Base-by-base conservation (phyloP, 306 rosid species). In the Mimosa pudica region DNA sequence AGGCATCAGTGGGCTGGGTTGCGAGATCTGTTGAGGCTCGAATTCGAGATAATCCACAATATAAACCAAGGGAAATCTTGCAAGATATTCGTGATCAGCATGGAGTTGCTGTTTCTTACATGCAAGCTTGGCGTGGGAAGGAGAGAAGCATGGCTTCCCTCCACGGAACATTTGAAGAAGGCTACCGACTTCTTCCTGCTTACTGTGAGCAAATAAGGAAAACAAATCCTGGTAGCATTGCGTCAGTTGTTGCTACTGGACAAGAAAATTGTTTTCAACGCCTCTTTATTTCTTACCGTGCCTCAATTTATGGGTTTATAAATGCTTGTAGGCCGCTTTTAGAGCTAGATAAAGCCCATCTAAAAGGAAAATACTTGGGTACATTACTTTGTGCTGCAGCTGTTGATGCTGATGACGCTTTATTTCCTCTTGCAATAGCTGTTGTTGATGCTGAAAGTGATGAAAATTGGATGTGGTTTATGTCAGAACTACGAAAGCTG, bases 51-150 rank as follows among this genome's bases (percentile, higher is more conserved):
- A 95, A 95, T 84, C 98, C 98, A 10, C 98, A 88, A 71, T 90
- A 89, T 87, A 95, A 95, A 77, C 98, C 98, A 57, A 92, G 95
- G 80, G 98, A 95, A 84, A 95, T 95, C 77, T 82, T 95, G 68
- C 94, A 93, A 80, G 98, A 95, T 89, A 95, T 95, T 73, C 97
- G 97, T 8, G 98, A 91, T 82, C 90, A 92, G 88, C 98, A 95
- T 74, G 98, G 98, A 80, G 98, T 95, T 77, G 97, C 98, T 79
- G 98, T 95, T 79, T 92, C 98, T 71, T 95, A 95, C 87, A 95
- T 95, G 98, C 98, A 95, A 92, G 98, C 98, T 77, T 95, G 98
- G 98, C 97, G 98, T 54, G 98, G 98, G 76, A 95, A 95, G 90
- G 98, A 95, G 73, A 91, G 98, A 24, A 92, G 98, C 88, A 95